Conservation (phyloP, 1,139 yeast species). For the Schizosaccharomyces versatilis region DNA sequence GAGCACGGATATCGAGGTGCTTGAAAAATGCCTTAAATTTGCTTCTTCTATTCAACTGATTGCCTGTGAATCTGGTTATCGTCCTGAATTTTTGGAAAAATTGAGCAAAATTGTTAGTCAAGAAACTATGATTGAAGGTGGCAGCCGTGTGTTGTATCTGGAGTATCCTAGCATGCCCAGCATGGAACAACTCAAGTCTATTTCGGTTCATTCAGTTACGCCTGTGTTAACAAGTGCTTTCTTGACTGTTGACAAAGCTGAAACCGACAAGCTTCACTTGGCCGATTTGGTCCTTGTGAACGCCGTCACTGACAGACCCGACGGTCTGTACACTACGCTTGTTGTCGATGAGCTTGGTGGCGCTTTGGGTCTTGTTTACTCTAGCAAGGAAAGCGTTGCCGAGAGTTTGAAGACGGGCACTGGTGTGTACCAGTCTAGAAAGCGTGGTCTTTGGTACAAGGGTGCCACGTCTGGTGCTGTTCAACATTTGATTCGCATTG, state of each 20-base stretch:
- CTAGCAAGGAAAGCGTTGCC: constrained; percentile 56
- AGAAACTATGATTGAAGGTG: constrained; percentile 19
- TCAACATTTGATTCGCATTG: constrained; percentile 44
- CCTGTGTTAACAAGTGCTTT: neutral
- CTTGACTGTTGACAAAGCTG: neutral
- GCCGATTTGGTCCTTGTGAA: neutral
- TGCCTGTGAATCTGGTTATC: neutral
- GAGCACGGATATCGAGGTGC: neutral
- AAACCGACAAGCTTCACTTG: neutral
- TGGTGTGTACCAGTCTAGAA: constrained; percentile 88
- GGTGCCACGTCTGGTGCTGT: constrained; percentile 93
- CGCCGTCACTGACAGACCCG: constrained; percentile 54
- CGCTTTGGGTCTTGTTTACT: constrained; percentile 76
- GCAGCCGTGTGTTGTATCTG: constrained; percentile 13
- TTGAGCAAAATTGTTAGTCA: constrained; percentile 12
- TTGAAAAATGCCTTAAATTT: neutral
- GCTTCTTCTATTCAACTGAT: constrained; percentile 1
- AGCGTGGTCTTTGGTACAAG: constrained; percentile 79
- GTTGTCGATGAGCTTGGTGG: constrained; percentile 47
- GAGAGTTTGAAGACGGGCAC: constrained; percentile 63
- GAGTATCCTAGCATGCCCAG: neutral
- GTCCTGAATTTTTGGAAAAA: constrained; percentile 15
- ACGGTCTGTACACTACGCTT: constrained; percentile 65
- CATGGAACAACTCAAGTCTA: neutral
- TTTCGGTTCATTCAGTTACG: neutral